These are phyloP conservation scores for Alternaria angustiovoidea DNA, from an alignment of 2,329 filamentous ascomycete genomes.

Conservation along the genomic window DNA sequence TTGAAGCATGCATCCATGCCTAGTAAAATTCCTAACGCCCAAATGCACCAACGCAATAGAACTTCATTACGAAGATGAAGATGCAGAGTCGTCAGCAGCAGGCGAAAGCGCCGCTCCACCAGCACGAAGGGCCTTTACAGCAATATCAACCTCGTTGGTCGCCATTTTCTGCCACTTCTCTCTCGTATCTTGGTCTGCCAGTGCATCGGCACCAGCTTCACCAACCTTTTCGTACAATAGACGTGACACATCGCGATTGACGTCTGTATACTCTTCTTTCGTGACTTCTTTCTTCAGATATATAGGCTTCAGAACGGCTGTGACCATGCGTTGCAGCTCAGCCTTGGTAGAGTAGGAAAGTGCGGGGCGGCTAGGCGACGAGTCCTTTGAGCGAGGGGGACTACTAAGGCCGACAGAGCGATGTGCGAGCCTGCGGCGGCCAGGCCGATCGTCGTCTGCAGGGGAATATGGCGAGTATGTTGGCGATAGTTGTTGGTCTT, in stretches of 20 bases:
- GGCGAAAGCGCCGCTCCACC: slow-evolving; percentile 28
- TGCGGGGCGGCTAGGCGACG: slow-evolving; percentile 70
- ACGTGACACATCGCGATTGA: slow-evolving; percentile 89
- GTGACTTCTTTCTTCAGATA: slow-evolving; percentile 82
- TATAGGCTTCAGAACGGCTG: slow-evolving; percentile 79
- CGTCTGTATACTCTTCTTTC: slow-evolving; percentile 88
- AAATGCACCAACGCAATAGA: not conserved
- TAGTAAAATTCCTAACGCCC: not conserved
- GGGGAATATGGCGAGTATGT: slow-evolving; percentile 73
- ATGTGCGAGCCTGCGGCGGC: slow-evolving; percentile 39
- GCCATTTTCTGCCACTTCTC: slow-evolving; percentile 80
- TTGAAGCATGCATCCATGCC: not conserved
- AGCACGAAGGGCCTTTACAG: slow-evolving; percentile 59
- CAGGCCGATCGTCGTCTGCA: slow-evolving; percentile 52
- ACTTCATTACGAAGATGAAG: slow-evolving; percentile 34
- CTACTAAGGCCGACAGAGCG: slow-evolving; percentile 48
- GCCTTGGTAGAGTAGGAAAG: slow-evolving; percentile 86
- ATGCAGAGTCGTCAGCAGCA: slow-evolving; percentile 39
- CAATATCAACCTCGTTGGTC: slow-evolving; percentile 77
- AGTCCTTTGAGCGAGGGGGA: slow-evolving; percentile 64
- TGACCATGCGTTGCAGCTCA: slow-evolving; percentile 88
- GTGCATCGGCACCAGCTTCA: slow-evolving; percentile 55
- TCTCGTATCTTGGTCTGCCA: slow-evolving; percentile 70
- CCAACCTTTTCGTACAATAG: slow-evolving; percentile 78
- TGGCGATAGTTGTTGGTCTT: slow-evolving; percentile 68